Conservation (phyloP, 1,284 basidiomycete species). For the Austroboletus niveus region DNA sequence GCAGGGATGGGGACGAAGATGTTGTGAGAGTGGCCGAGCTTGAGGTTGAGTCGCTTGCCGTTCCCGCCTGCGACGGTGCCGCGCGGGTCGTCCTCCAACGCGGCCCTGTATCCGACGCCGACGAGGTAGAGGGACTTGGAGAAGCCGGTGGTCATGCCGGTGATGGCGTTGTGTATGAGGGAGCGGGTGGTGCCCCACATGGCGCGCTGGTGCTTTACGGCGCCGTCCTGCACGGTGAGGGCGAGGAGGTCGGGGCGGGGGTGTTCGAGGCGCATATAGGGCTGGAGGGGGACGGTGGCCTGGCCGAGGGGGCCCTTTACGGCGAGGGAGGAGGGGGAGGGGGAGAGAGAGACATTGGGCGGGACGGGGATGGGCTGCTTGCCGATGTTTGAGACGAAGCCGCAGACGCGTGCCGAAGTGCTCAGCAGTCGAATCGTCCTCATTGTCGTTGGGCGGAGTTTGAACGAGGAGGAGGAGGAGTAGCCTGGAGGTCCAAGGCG, state of each 20-base stretch:
- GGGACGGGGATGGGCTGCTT: slow-evolving; percentile 77
- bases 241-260: slow-evolving; percentile 48
- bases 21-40: slow-evolving; percentile 89
- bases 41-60: slow-evolving; percentile 76
- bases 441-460: slow-evolving; percentile 27
- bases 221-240: slow-evolving; percentile 71
- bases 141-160: slow-evolving; percentile 89
- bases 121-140: slow-evolving; percentile 82
- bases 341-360: slow-evolving; percentile 59
- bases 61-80: slow-evolving; percentile 55
- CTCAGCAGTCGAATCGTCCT: slow-evolving; percentile 44
- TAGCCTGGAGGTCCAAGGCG: too few species aligned
- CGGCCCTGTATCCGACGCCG: slow-evolving; percentile 92
- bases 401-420: slow-evolving; percentile 40
- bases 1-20: slow-evolving; percentile 81
- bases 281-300: slow-evolving; percentile 65
- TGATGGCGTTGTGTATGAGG: slow-evolving; percentile 85
- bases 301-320: slow-evolving; percentile 79
- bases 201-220: slow-evolving; percentile 74
- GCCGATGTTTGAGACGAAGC: slow-evolving; percentile 72
- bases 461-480: too few species aligned
- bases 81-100: slow-evolving; percentile 83
- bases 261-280: slow-evolving; percentile 66
- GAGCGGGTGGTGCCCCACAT: slow-evolving; percentile 95
- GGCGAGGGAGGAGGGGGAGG: slow-evolving; percentile 49